Evolutionary conservation across 2,329 filamentous ascomycete genomes (phyloP).

Genomic region (Gremmenia infestans): DNA sequence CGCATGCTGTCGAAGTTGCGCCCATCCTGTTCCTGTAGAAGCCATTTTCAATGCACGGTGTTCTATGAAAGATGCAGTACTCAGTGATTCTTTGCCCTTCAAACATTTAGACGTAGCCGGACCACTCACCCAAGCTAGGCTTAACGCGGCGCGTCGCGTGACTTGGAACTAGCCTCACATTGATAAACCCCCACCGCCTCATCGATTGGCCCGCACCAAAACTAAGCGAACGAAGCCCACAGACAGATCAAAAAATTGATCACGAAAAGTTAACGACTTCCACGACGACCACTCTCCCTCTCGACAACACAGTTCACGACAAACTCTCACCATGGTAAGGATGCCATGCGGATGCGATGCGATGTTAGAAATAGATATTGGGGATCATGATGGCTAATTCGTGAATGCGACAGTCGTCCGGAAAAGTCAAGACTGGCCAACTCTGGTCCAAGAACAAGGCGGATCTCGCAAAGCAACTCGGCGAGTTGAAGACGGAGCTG

Average conservation of each 20-base stretch:
- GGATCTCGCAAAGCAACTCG: slow-evolving; percentile 91
- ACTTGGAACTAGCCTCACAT: too few species aligned
- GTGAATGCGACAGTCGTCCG: slow-evolving; percentile 47
- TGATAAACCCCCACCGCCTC: too few species aligned
- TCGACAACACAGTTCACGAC: slow-evolving; percentile 19
- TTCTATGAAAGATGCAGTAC: background rate
- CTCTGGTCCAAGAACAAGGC: slow-evolving; percentile 99
- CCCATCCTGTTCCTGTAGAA: slow-evolving; percentile 60
- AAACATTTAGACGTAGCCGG: too few species aligned
- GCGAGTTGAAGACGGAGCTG: slow-evolving; percentile 93
- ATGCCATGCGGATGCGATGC: background rate
- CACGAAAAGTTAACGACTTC: background rate
- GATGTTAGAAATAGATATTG: slow-evolving; percentile 17
- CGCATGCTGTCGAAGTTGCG: slow-evolving; percentile 89
- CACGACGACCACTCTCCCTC: slow-evolving; percentile 3
- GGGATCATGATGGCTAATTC: slow-evolving; percentile 24
- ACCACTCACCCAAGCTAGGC: too few species aligned
- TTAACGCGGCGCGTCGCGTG: too few species aligned
- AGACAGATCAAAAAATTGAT: background rate
- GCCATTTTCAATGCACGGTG: slow-evolving; percentile 18
- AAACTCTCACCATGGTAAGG: slow-evolving; percentile 20
- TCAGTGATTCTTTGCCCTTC: background rate
- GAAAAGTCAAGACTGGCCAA: slow-evolving; percentile 87
- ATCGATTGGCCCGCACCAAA: too few species aligned
- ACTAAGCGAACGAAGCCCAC: background rate